A percentile compares a stretch with the other conserved stretches of the same genome.
Conservation (phyloP, 441 rosid species). For the Jatropha multifida region DNA sequence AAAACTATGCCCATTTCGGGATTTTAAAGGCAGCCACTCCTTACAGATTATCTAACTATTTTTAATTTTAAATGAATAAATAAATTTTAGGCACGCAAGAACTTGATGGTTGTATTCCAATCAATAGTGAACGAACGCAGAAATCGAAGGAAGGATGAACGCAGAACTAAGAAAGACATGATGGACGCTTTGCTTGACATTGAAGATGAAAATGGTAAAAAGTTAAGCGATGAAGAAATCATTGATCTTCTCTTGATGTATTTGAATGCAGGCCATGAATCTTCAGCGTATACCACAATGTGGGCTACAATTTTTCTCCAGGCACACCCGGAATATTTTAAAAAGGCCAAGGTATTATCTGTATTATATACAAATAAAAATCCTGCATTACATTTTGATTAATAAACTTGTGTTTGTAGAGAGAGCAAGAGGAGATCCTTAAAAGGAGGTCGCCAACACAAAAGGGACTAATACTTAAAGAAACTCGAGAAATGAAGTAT, state of each 20-base stretch:
- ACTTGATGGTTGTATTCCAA: slow-evolving; percentile 56
- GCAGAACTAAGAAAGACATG: slow-evolving; percentile 59
- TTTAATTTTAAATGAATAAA: neutral
- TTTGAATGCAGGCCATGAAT: slow-evolving; percentile 89
- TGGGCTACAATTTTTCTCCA: slow-evolving; percentile 73
- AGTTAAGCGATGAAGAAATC: slow-evolving; percentile 64
- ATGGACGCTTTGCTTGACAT: slow-evolving; percentile 63
- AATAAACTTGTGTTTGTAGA: slow-evolving; percentile 24
- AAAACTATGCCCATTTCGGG: too few relatives aligned
- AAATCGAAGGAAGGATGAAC: slow-evolving; percentile 28
- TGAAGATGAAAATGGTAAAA: slow-evolving; percentile 64
- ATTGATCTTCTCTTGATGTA: slow-evolving; percentile 78
- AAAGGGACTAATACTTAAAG: slow-evolving; percentile 58
- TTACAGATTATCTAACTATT: too few relatives aligned
- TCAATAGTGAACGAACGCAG: slow-evolving; percentile 53
- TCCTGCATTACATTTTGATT: too few relatives aligned
- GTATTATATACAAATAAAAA: too few relatives aligned
- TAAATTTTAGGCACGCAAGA: slow-evolving; percentile 62
- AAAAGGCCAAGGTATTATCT: slow-evolving; percentile 51
- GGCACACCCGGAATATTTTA: slow-evolving; percentile 48
- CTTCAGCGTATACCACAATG: slow-evolving; percentile 82
- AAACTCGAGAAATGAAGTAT: slow-evolving; percentile 70
- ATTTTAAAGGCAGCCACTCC: too few relatives aligned
- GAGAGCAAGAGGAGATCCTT: slow-evolving; percentile 65
- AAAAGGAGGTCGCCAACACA: slow-evolving; percentile 47